Conservation (phyloP, 768 basidiomycete genomes). For the Boletus tomentosulus region DNA sequence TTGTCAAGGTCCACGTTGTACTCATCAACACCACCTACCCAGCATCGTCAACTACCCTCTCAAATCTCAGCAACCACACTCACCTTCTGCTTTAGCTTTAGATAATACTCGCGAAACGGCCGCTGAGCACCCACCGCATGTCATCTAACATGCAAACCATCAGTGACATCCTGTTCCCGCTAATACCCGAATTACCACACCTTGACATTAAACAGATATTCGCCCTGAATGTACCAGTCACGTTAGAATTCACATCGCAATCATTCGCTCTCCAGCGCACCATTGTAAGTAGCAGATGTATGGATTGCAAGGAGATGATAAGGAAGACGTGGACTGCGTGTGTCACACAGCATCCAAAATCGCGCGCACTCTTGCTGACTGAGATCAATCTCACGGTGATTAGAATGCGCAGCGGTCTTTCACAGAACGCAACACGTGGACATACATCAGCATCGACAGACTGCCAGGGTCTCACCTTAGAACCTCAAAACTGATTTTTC, state of each 20-base stretch:
- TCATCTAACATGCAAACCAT: constrained; percentile 53
- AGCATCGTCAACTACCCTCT: not conserved
- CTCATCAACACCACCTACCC: constrained; percentile 19
- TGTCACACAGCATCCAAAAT: too few relatives aligned
- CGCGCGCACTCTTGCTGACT: too few relatives aligned
- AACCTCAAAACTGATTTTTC: too few relatives aligned
- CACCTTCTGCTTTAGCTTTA: constrained; percentile 54
- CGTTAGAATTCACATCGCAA: constrained; percentile 2
- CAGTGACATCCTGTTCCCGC: not conserved
- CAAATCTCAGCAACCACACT: not conserved
- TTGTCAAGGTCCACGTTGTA: constrained; percentile 62
- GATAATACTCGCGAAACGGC: constrained; percentile 72
- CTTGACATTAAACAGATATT: constrained; percentile 83
- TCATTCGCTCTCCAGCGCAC: constrained; percentile 7
- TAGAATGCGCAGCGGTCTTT: too few relatives aligned
- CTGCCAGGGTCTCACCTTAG: too few relatives aligned
- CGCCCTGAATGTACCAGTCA: constrained; percentile 7
- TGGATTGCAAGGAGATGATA: not conserved
- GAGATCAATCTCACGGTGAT: too few relatives aligned
- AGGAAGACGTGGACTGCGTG: not conserved
- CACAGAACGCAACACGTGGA: too few relatives aligned
- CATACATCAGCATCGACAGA: too few relatives aligned
- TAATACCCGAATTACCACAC: constrained; percentile 31
- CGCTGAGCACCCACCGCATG: constrained; percentile 81
- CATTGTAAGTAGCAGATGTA: constrained; percentile 12